Base-by-base conservation (phyloP, 495 filamentous ascomycete species). In the Tirmania nivea region DNA sequence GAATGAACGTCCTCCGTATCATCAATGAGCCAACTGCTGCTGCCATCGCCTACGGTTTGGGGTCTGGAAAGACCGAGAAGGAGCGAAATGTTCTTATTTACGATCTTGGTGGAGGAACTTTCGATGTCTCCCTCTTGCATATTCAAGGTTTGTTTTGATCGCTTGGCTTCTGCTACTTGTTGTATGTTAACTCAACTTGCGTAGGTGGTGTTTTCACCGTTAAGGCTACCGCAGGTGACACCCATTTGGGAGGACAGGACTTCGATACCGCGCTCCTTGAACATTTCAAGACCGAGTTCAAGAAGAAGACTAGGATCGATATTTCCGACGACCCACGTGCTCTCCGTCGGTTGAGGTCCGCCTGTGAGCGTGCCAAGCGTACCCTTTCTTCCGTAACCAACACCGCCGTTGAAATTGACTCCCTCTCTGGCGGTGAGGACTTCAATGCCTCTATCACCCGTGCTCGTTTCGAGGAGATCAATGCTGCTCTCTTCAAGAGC, bases 31-130 rank as follows among this genome's bases (percentile, higher is more conserved):
- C 90, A 52, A 95, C 90, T 42, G 90, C 90, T 39, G 90, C 90
- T 50, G 90, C 90, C 56, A 93, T 94, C 61, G 87, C 92, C 62
- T 97, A 96, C 68, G 90, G 92, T 76, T 80, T 96, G 25, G 92
- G 93, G 59, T 67, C 77, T 49, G 75, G 90, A 84, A 96, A 96
- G 80, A 76, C 77, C 45, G 78, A 80, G 72, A 94, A 92, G 74
- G 90, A 95, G 78, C 84, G 90, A 61, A 93, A 97, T 69, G 92
- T 96, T 60, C 78, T 97, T 59, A 96, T 97, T 74, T 97, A 94
- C 77, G 90, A 97, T 77, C 75, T 97, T 55, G 92, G 90, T 77
- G 90, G 92, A 78, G 90, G 90, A 77, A 96, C 92, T 67, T 97
- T 96, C 73, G 90, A 96, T 93, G 92, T 97, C 16, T 95, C 89